Evolutionary conservation across 345 rosid genomes (phyloP), one percentile per base, ranked within the genome.

Genomic region (Litchi chinensis): DNA sequence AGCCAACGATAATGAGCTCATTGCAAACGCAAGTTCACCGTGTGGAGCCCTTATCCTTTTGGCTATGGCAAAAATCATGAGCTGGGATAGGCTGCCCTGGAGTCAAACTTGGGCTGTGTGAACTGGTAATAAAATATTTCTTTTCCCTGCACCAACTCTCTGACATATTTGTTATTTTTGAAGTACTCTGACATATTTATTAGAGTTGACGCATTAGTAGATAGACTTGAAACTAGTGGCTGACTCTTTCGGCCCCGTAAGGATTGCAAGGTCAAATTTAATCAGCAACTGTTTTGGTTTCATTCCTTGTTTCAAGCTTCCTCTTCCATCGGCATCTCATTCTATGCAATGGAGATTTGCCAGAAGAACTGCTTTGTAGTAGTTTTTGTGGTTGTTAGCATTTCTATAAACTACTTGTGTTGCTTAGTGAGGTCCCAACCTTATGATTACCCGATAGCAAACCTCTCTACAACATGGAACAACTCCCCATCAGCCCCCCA

Each of bases 391-490:
- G 37, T 32, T 75, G 32, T 44, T 65, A 21, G 40, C 40, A 26
- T 41, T 65, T 46, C 39, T 26, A 21, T 8, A 21, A 40, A 15
- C 22, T 22, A 15, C 15, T 40, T 41, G 21, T 24, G 22, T 28
- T 46, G 65, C 19, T 59, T 63, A 11, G 39, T 59, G 60, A 7
- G 46, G 24, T 59, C 74, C 65, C 84, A 74, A 74, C 59, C 76
- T 41, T 78, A 5, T 71, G 76, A 26, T 67, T 71, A 73, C 57
- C 79, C 85, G 73, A 32, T 76, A 18, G 83, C 85, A 19, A 69
- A 18, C 44, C 78, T 82, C 32, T 80, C 83, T 39, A 74, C 78
- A 64, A 37, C 37, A 32, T 32, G 37, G 37, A 32, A 32, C 37
- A 32, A 32, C 37, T 32, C 3, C 37, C 37, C 48, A 6, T 40